Evolutionary conservation across 352 stramenopile genomes (phyloP).

Genomic region (Globisporangium acanthophoron): DNA sequence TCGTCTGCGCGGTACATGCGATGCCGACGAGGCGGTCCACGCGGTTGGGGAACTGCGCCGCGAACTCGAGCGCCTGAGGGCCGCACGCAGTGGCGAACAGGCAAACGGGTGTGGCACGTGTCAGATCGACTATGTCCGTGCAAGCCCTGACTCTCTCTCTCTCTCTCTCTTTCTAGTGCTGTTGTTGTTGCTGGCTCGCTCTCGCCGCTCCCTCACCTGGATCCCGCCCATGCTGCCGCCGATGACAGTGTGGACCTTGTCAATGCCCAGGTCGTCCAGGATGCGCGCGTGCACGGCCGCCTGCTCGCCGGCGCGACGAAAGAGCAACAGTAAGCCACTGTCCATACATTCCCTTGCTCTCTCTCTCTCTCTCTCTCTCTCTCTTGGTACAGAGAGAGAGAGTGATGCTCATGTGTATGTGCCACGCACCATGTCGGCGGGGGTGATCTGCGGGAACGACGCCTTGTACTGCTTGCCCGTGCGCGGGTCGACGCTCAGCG

Average conservation of each 20-base stretch:
- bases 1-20: conserved; percentile 84
- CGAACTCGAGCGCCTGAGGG: conserved; percentile 77
- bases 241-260: conserved; percentile 76
- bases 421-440: conserved; percentile 63
- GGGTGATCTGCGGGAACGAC: conserved; percentile 80
- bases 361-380: no score
- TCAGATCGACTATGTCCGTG: no score
- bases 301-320: conserved; percentile 9
- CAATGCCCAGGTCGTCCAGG: conserved; percentile 70
- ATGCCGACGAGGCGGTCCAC: conserved; percentile 69
- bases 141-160: no score
- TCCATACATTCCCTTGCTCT: no score
- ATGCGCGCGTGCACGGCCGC: conserved; percentile 70
- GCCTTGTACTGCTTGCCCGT: conserved; percentile 61
- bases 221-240: conserved; percentile 87
- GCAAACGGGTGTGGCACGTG: not conserved
- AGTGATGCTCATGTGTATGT: not conserved
- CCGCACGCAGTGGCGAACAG: not conserved
- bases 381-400: not conserved
- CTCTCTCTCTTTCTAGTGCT: no score
- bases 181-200: not conserved
- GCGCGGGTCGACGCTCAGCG: conserved; percentile 46
- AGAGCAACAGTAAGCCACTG: no score
- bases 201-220: conserved; percentile 7
- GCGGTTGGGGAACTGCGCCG: conserved; percentile 71